Evolutionary conservation across 139 green algal genomes (phyloP).

Genomic region (Chlamydomonas sphaeroides): DNA sequence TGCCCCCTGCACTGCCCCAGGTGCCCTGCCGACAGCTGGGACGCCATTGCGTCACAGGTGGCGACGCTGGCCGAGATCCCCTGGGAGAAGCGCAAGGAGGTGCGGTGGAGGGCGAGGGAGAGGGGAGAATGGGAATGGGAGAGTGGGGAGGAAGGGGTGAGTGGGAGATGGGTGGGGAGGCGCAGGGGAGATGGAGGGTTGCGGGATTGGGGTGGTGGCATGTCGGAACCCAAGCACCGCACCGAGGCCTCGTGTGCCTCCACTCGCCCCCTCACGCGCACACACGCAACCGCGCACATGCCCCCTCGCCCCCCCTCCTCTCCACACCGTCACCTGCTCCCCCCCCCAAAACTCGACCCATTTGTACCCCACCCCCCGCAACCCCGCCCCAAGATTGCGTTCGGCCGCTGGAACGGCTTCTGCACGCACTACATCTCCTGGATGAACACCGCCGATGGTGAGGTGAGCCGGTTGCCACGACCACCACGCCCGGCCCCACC

Average conservation of each 20-base stretch:
- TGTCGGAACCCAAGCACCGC: too few relatives aligned
- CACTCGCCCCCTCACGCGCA: too few relatives aligned
- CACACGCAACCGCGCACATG: background rate
- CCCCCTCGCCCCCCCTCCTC: background rate
- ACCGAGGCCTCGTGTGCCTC: too few relatives aligned
- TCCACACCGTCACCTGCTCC: too few relatives aligned
- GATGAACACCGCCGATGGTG: background rate
- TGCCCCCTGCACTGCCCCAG: too few relatives aligned
- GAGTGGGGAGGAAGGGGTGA: background rate
- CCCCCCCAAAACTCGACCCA: too few relatives aligned
- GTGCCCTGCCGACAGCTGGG: slow-evolving; percentile 19
- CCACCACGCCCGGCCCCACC: too few relatives aligned
- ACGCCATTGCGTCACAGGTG: background rate
- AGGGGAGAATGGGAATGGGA: background rate
- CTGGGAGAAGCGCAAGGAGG: slow-evolving; percentile 6
- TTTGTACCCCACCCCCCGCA: too few relatives aligned
- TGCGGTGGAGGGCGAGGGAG: background rate
- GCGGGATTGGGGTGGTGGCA: background rate
- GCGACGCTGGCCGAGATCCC: background rate
- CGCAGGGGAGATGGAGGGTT: too few relatives aligned
- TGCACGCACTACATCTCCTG: slow-evolving; percentile 34
- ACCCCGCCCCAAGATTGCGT: too few relatives aligned
- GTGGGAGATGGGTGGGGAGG: background rate
- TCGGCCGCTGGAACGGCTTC: slow-evolving; percentile 38
- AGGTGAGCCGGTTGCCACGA: background rate